Base-by-base conservation (phyloP, 495 filamentous ascomycete genomes). In the Thozetella sp. region DNA sequence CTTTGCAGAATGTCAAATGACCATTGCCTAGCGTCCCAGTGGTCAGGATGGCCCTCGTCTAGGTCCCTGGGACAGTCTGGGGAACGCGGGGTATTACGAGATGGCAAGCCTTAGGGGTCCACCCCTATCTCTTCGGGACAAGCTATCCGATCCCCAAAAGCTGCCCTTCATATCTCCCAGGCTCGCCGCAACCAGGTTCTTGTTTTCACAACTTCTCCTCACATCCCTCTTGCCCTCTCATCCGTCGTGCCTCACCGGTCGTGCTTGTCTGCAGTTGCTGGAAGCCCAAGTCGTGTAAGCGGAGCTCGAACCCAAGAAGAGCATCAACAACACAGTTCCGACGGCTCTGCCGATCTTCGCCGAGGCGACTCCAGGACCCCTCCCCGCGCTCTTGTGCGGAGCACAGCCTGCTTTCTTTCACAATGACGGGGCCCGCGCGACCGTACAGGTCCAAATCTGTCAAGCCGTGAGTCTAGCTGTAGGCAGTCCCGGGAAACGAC, bases 1-100 rank as follows among this genome's bases (percentile, higher is more conserved):
- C n/a, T n/a, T n/a, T 9, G 30, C 30, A 37, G 17, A 17, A 37
- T 15, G 43, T 48, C 43, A 48, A 48, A 48, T 48, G 43, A 48
- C 43, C 43, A 48, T 4, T n/a, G 11, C 43, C n/a, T 48, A 48
- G 43, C 43, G 43, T 48, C 43, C 43, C 43, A 48, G 43, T 48
- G n/a, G 43, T 10, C n/a, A 48, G 43, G 43, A 10, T 48, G 4
- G 30, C 43, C 43, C 6, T n/a, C 43, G 43, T 19, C 20, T 48
- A n/a, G 43, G 20, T 3, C 43, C 9, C 20, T 4, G 43, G 3
- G n/a, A 48, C 20, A 48, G 43, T 48, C 43, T 19, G 43, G 43
- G 43, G 43, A 48, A 48, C 43, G 43, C 43, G 43, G 43, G 43
- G 43, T 48, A 48, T 48, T 48, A 9, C 43, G 43, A 11, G n/a